These are phyloP conservation scores for Phytophthora megakarya DNA, from an alignment of 352 stramenopile species.

Conservation along the genomic window DNA sequence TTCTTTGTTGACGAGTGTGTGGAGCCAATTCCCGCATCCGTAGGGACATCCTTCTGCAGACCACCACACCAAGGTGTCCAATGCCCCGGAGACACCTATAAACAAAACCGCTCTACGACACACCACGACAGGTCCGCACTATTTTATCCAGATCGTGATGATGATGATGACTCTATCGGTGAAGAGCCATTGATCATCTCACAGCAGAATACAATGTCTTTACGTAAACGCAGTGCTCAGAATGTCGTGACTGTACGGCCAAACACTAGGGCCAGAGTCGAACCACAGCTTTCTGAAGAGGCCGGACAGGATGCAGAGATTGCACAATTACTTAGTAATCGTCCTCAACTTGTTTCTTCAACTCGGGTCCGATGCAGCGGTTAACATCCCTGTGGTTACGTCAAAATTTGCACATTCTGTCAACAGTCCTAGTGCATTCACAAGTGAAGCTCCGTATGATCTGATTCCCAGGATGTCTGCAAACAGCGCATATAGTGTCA, in stretches of 20 bases:
- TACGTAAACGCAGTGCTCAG: background rate
- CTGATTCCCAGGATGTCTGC: no score
- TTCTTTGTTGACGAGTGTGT: no score
- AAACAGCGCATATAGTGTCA: no score
- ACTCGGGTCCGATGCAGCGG: background rate
- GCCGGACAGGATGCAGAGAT: conserved; percentile 1
- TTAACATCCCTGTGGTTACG: no score
- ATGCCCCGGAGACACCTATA: background rate
- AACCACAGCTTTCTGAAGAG: background rate
- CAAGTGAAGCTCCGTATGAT: no score
- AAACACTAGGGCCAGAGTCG: background rate
- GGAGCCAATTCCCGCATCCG: no score
- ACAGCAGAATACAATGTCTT: background rate
- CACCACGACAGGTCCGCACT: background rate
- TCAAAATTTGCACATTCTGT: no score
- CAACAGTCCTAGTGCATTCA: no score
- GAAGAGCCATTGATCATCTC: no score
- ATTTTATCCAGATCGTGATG: background rate
- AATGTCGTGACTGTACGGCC: background rate
- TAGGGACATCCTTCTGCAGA: no score
- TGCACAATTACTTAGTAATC: background rate
- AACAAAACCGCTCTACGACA: background rate
- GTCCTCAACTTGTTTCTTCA: conserved; percentile 7
- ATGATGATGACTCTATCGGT: background rate
- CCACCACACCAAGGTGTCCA: no score